These are phyloP conservation scores for Nannochloropsis gaditana DNA, from an alignment of 108 stramenopile species.

Conservation along the genomic window DNA sequence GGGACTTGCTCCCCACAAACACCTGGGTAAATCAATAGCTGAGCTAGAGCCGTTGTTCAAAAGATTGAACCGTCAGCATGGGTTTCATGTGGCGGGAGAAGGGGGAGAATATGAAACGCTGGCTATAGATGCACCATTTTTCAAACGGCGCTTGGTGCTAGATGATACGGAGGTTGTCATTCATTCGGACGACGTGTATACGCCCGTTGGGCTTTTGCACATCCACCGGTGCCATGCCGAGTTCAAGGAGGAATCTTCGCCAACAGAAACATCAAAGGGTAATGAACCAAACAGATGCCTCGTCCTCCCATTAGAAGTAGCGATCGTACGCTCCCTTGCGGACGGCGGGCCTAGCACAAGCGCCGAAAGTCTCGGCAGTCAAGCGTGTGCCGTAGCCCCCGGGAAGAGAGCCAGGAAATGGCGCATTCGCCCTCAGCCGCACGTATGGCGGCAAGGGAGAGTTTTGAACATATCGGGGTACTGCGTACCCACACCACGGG, in stretches of 20 bases:
- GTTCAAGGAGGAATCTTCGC: constrained; percentile 53
- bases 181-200: constrained; percentile 61
- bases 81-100: constrained; percentile 91
- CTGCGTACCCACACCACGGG: not conserved
- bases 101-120: constrained; percentile 98
- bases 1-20: constrained; percentile 52
- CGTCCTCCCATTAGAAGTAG: not conserved
- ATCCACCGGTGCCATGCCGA: constrained; percentile 71
- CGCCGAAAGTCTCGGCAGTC: not conserved
- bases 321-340: not conserved
- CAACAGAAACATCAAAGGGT: not conserved
- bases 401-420: not conserved
- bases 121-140: constrained; percentile 74
- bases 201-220: constrained; percentile 69
- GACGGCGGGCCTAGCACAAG: not conserved
- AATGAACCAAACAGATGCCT: not conserved
- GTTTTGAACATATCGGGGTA: constrained; percentile 26
- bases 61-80: constrained; percentile 66
- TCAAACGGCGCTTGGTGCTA: constrained; percentile 70
- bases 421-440: constrained; percentile 26
- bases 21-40: constrained; percentile 48
- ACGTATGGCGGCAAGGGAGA: constrained; percentile 35
- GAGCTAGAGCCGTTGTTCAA: constrained; percentile 36
- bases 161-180: constrained; percentile 58
- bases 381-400: no score